Base-by-base conservation (phyloP, 148 eudicot genomes). In the Rhododendron ovatum region DNA sequence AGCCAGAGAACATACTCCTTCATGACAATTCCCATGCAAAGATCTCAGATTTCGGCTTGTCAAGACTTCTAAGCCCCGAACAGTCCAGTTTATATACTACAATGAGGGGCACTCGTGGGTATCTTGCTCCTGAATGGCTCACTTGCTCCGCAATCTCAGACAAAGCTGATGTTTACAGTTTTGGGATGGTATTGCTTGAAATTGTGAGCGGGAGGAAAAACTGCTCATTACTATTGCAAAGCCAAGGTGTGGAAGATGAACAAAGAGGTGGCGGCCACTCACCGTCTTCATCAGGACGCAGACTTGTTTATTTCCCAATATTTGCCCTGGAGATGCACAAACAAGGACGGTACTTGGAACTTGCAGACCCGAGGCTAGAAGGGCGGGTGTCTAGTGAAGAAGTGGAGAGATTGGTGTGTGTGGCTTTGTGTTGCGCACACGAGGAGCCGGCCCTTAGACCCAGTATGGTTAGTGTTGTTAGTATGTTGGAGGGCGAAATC, bases 131-230 rank as follows among this genome's bases (percentile, higher is more conserved):
- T 6, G 98, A 96, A 84, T 96, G 98, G 98, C 95, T 96, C 24
- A 94, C 96, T 5, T 94, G 93, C 90, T 93, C 98, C 3, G 89
- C 98, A 13, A 87, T 96, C 75, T 93, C 98, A 0, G 96, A 93
- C 45, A 96, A 93, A 88, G 92, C 96, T 1, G 98, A 96, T 86
- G 96, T 96, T 51, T 96, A 96, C 73, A 96, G 98, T 86, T 96
- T 86, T 33, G 98, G 98, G 8, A 96, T 96, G 98, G 98, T 94
- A 59, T 86, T 94, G 51, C 51, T 48, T 48, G 51, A 48, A 48
- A 48, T 48, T 48, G 51, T 48, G 13, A 48, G 51, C 13, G 98
- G 98, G 22, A 91, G 95, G 76, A 96, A 94, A 86, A 96, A 96
- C 88, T 94, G 96, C 48, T 84, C 82, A 0, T 61, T 84, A 2